Conservation (phyloP, 192 early-diverging fungal species). For the Umbelopsis vinacea region DNA sequence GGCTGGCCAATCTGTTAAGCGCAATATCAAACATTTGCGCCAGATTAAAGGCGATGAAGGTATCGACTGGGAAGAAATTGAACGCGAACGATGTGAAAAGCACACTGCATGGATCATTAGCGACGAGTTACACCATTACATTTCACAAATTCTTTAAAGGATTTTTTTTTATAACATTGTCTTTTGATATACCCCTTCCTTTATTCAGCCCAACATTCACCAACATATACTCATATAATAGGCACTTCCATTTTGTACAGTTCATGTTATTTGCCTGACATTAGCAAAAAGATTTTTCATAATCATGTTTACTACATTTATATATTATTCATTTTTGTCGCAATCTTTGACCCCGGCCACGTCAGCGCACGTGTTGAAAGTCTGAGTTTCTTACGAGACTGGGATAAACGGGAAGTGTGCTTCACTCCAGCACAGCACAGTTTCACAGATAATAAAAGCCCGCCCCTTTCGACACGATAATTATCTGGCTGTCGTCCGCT, state of each 20-base stretch:
- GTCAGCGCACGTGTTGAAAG: too few species aligned
- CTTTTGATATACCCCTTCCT: background rate
- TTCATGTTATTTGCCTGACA: background rate
- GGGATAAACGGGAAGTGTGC: too few species aligned
- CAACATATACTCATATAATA: constrained; percentile 1
- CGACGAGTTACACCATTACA: background rate
- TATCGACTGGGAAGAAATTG: constrained; percentile 3
- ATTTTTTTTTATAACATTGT: background rate
- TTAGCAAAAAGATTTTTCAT: too few species aligned
- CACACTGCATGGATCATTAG: constrained; percentile 2
- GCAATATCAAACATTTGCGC: constrained; percentile 6
- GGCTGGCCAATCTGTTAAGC: background rate
- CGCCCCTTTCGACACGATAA: too few species aligned
- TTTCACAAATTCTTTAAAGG: background rate
- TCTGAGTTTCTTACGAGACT: too few species aligned
- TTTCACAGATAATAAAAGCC: too few species aligned
- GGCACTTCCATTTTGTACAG: background rate
- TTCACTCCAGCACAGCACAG: too few species aligned
- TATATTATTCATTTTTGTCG: too few species aligned
- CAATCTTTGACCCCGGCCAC: too few species aligned
- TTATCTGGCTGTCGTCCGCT: too few species aligned
- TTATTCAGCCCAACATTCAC: background rate
- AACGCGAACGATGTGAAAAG: constrained; percentile 8
- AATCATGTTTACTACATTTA: too few species aligned
- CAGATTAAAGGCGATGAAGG: constrained; percentile 9